Conservation (phyloP, 495 filamentous ascomycete species). For the Achaetomiella virescens region DNA sequence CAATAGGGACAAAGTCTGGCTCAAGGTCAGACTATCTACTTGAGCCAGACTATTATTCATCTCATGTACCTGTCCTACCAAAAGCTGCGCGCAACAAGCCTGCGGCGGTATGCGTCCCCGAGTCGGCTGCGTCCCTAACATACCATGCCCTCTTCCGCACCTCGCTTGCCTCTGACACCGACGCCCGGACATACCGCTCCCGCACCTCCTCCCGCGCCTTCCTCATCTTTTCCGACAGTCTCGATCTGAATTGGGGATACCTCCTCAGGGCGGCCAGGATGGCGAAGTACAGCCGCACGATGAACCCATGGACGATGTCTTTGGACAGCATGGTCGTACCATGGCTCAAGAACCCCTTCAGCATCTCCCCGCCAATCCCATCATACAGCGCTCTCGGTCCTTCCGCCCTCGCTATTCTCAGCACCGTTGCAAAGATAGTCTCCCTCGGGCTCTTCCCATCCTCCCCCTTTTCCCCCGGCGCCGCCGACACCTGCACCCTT, state of each 20-base stretch:
- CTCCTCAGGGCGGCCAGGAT: constrained; percentile 29
- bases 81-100: not conserved
- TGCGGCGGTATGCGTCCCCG: constrained; percentile 13
- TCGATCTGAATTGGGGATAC: constrained; percentile 16
- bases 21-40: not conserved
- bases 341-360: constrained; percentile 82
- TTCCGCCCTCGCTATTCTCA: constrained; percentile 58
- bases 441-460: constrained; percentile 18
- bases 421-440: constrained; percentile 58
- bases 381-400: constrained; percentile 69
- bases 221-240: constrained; percentile 11
- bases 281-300: constrained; percentile 64
- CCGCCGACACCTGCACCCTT: constrained; percentile 54
- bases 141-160: not conserved
- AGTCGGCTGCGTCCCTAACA: constrained; percentile 5
- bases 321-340: constrained; percentile 89
- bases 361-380: constrained; percentile 67
- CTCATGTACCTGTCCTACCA: not conserved
- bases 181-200: constrained; percentile 3
- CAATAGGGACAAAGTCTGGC: not conserved
- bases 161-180: not conserved
- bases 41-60: not conserved
- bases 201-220: not conserved
- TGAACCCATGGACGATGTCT: constrained; percentile 66
- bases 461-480: constrained; percentile 14